Base-by-base conservation (phyloP, 257 asterid genomes). In the Salvia rosmarinus region DNA sequence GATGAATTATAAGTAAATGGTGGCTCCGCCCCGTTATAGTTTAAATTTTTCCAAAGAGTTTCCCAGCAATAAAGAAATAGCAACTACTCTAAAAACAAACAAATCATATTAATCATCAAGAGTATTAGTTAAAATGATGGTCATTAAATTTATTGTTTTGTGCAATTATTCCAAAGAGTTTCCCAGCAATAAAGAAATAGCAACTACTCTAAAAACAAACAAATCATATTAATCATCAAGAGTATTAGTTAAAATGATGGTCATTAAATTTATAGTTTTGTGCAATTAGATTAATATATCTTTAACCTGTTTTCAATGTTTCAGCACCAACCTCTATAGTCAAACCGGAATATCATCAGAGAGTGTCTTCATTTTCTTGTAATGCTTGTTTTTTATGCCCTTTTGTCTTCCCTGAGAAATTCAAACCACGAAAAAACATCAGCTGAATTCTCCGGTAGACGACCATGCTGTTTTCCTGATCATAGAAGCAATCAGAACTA, bases 21-120 rank as follows among this genome's bases (percentile, higher is more conserved):
- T 65, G 64, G 87, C 84, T 84, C 95, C 90, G 80, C 87, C 86
- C 81, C 77, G 51, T 78, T 72, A 3, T 28, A 80, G 74, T 84
- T 73, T 55, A 82, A 67, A 30, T 37, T 30, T 49, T 49, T 34
- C 19, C 58, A 20, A 46, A 61, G 69, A 47, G 58, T 52, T 58
- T 6, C 66, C 47, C 47, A 64, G 21, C 59, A 73, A 37, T 77
- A 77, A 82, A 78, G 7, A 64, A 75, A 39, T 43, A 70, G 19
- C 71, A 73, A 68, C 77, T 78, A 72, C 50, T 67, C 68, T 70
- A 81, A 56, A 19, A 69, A 76, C 80, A 75, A 79, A 40, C 79
- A 82, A 82, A 67, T 78, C 43, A 76, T 44, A 73, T 52, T 81
- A 50, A 81, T 82, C 72, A 79, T 49, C n/a, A 58, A 51, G 59